Evolutionary conservation across 2,329 filamentous ascomycete species (phyloP).

Genomic region (Cryphonectria carpinicola): DNA sequence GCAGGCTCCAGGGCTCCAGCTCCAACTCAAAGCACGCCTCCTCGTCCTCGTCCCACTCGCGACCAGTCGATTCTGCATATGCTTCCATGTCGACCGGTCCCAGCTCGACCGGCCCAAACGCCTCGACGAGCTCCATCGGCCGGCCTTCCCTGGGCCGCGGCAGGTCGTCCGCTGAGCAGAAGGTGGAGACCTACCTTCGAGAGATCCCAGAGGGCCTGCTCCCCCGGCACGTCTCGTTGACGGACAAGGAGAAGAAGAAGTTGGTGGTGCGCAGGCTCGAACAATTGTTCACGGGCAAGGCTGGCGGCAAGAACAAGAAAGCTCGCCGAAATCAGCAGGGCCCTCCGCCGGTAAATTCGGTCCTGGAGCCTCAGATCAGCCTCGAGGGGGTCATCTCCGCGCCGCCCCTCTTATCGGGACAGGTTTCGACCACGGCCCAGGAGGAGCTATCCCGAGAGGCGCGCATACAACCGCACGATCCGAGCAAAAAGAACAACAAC

Average conservation of each 20-base stretch:
- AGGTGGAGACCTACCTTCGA: conserved; percentile 70
- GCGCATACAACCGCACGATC: conserved; percentile 46
- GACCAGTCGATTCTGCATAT: conserved; percentile 65
- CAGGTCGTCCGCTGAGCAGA: conserved; percentile 54
- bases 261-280: conserved; percentile 77
- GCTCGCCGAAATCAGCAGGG: conserved; percentile 39
- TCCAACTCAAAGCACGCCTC: conserved; percentile 57
- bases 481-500: conserved; percentile 42
- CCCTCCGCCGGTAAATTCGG: conserved; percentile 29
- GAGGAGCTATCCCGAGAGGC: conserved; percentile 52
- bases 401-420: conserved; percentile 11
- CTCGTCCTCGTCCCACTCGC: conserved; percentile 56
- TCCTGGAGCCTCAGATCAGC: conserved; percentile 15
- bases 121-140: conserved; percentile 45
- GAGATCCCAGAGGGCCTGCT: conserved; percentile 73
- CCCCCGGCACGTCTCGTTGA: conserved; percentile 64
- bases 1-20: conserved; percentile 47
- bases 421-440: conserved; percentile 20
- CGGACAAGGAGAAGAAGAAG: conserved; percentile 76
- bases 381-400: conserved; percentile 24
- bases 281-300: conserved; percentile 79
- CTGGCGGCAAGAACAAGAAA: conserved; percentile 38
- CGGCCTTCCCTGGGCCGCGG: conserved; percentile 43
- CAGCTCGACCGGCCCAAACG: conserved; percentile 39
- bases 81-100: conserved; percentile 67